Base-by-base conservation (phyloP, 2,329 filamentous ascomycete genomes). In the Botryotinia globosa region DNA sequence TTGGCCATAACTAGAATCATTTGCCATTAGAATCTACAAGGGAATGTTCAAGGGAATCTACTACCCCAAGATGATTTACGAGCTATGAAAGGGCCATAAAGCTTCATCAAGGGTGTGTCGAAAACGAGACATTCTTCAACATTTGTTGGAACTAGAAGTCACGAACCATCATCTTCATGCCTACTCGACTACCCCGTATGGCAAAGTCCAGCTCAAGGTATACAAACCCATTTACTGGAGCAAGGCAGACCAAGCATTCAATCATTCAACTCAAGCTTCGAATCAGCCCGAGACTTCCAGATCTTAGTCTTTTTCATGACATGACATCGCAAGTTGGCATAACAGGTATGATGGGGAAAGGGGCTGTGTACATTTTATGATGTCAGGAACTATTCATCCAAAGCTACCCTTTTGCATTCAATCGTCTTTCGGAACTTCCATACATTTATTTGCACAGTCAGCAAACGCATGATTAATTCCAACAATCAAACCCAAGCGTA, bases 201-300 rank as follows among this genome's bases (percentile, higher is more conserved):
- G 22, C 54, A 39, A 20, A 29, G 22, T 32, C 44, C 34, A 59
- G 51, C 48, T 44, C 39, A n/a, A 29, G 34, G 42, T 34, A 39
- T 39, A 54, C 45, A 51, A 66, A n/a, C 45, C 64, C 22, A n/a
- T 69, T 67, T 59, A 69, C 51, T 69, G 51, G 66, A 42, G 39
- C 67, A 70, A 61, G 67, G 67, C 67, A 70, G 67, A 70, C 22
- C 67, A 62, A 70, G 42, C 51, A 70, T 62, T 69, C 32, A 8
- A 29, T 32, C 16, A 18, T 62, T 62, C 1, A 9, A 44, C 32
- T 70, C 20, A 29, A 70, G 42, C 56, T 62, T 70, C 37, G 39
- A 70, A 34, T 64, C 56, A 71, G 58, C 69, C 58, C 44, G 18
- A 71, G 20, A 34, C 29, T 29, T 48, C 32, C 51, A 48, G 34